Evolutionary conservation across 2,329 filamentous ascomycete species (phyloP).

Genomic region (Coniochaeta hoffmannii): DNA sequence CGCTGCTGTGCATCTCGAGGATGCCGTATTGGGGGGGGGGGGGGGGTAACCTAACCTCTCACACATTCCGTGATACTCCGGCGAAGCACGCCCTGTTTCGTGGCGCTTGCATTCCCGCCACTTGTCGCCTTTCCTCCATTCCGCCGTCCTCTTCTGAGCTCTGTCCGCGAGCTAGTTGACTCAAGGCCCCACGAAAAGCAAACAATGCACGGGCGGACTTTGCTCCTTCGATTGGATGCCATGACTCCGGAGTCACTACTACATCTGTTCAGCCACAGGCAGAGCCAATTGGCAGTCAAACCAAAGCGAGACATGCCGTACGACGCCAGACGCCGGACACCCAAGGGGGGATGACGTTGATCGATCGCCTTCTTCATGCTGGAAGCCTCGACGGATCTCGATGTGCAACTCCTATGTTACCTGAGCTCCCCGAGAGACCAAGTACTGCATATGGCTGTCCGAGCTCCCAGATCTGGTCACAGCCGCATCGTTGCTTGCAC

Average conservation of each 20-base stretch:
- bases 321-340: background rate
- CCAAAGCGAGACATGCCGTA: background rate
- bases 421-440: background rate
- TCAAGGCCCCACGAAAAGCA: background rate
- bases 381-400: background rate
- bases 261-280: too few relatives aligned
- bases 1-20: background rate
- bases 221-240: too few relatives aligned
- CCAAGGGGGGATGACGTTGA: background rate
- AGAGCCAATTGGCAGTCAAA: too few relatives aligned
- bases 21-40: background rate
- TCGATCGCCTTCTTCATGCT: background rate
- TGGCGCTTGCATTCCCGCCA: background rate
- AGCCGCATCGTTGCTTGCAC: background rate
- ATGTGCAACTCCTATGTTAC: background rate
- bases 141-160: background rate
- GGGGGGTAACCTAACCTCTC: too few relatives aligned
- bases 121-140: background rate
- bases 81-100: background rate
- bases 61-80: background rate
- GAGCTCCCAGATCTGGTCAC: background rate
- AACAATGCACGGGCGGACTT: background rate
- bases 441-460: background rate
- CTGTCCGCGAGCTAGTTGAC: background rate
- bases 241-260: too few relatives aligned